Evolutionary conservation across 768 basidiomycete genomes (phyloP).

Genomic region (Baorangia bicolor): DNA sequence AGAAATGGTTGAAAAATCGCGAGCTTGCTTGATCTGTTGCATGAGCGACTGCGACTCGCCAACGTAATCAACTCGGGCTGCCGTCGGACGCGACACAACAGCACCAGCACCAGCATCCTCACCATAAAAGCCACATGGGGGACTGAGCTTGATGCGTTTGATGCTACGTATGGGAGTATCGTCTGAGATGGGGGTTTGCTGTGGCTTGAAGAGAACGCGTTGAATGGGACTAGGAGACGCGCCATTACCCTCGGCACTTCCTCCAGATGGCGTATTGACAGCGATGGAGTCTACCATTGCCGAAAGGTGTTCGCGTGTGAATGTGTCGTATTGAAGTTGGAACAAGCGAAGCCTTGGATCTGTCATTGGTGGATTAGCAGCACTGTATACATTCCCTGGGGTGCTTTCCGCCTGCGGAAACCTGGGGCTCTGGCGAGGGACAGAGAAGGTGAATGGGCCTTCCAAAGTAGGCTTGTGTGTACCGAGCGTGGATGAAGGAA

Average conservation of each 20-base stretch:
- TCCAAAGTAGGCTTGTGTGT: slow-evolving; percentile 47
- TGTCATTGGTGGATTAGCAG: slow-evolving; percentile 40
- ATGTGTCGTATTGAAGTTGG: slow-evolving; percentile 94
- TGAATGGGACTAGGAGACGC: slow-evolving; percentile 45
- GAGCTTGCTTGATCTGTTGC: slow-evolving; percentile 76
- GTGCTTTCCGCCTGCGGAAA: slow-evolving; percentile 63
- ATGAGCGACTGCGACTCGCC: slow-evolving; percentile 76
- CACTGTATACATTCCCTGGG: slow-evolving; percentile 34
- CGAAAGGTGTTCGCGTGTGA: slow-evolving; percentile 90
- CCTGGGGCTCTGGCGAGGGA: slow-evolving; percentile 45
- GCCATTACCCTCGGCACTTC: slow-evolving; percentile 43
- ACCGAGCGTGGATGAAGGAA: slow-evolving; percentile 28
- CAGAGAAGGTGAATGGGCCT: slow-evolving; percentile 73
- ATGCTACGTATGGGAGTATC: slow-evolving; percentile 65
- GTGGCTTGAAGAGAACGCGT: slow-evolving; percentile 46
- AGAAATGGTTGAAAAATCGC: slow-evolving; percentile 75
- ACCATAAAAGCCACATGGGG: slow-evolving; percentile 55
- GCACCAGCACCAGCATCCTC: slow-evolving; percentile 49
- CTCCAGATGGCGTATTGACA: slow-evolving; percentile 65
- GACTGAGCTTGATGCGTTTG: slow-evolving; percentile 80
- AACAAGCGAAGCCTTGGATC: slow-evolving; percentile 84
- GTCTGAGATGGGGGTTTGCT: slow-evolving; percentile 41
- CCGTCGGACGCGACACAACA: slow-evolving; percentile 48
- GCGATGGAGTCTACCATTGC: slow-evolving; percentile 95
- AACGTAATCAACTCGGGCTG: slow-evolving; percentile 64